Base-by-base conservation (phyloP, 2,329 filamentous ascomycete genomes). In the Penicillium palitans region DNA sequence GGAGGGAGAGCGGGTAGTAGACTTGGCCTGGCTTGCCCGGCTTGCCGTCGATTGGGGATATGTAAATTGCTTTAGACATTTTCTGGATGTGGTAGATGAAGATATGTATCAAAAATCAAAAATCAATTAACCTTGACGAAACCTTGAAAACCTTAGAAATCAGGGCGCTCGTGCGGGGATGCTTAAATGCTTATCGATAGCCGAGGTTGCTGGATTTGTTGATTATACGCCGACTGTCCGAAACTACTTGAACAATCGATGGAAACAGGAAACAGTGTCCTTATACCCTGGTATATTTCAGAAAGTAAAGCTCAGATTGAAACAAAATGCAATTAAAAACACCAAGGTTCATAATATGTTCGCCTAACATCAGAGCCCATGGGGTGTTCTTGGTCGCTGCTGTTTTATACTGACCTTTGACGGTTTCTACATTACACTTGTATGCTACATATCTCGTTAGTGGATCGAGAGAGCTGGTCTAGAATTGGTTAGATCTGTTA, bases 21-120 rank as follows among this genome's bases (percentile, higher is more conserved):
- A 96, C 93, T 75, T 93, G 81, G 58, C 92, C 92, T 9, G 92
- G 92, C 78, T 93, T 93, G 67, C 78, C 78, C 10, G 76, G 76
- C 51, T 78, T 76, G 63, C 90, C 90, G 65, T 91, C 88, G 52
- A 89, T 80, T 57, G 75, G 67, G 42, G 70, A 70, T 54, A 80
- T 73, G 54, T 76, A 78, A 47, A 80, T 70, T 58, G 77, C 72
- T 64, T 78, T 78, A 2, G 77, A 78, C 77, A 79, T 79, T 50
- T 50, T 50, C 55, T 70, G 57, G 27, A 46, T 25, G 40, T 52
- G 19, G 24, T 21, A 7, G 17, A 37, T 27, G 17, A 47, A 47
- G 21, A 25, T 46, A 25, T 47, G 9, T 40, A 21, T 12, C 37
- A 19, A 15, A 19, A 21, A 21, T 21, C 19, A 21, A 15, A 15